Percentiles rank a stretch among this genome's conserved stretches.
Conservation (phyloP, 2,329 filamentous ascomycete genomes). For the Neodidymelliopsis sp. region DNA sequence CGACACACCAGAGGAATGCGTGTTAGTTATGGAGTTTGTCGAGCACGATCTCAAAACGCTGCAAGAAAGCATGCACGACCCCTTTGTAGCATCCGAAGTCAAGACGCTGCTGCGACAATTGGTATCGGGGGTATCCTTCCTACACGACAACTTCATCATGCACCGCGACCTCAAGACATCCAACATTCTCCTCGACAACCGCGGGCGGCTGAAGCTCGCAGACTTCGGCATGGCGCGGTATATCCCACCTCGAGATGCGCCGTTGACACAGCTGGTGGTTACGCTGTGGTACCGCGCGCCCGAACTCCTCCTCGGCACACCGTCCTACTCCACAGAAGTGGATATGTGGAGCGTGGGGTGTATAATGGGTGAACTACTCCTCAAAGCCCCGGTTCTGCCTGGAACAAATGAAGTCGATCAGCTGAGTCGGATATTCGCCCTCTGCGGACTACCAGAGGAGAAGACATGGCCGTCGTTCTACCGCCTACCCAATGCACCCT, state of each 20-base stretch:
- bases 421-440: conserved; percentile 79
- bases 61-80: conserved; percentile 91
- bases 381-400: conserved; percentile 81
- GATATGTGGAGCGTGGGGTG: conserved; percentile 98
- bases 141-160: conserved; percentile 90
- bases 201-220: conserved; percentile 91
- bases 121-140: conserved; percentile 78
- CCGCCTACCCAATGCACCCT: conserved; percentile 84
- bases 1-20: conserved; percentile 71
- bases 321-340: conserved; percentile 76
- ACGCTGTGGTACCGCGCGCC: conserved; percentile 97
- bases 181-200: conserved; percentile 87
- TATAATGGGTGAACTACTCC: conserved; percentile 91
- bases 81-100: conserved; percentile 89
- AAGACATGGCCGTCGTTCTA: conserved; percentile 86
- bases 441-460: conserved; percentile 86
- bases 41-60: conserved; percentile 96
- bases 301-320: conserved; percentile 84
- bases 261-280: conserved; percentile 89
- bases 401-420: conserved; percentile 94
- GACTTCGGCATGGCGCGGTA: conserved; percentile 98
- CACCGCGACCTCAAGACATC: conserved; percentile 50
- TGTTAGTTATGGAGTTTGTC: conserved; percentile 95
- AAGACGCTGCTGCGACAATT: conserved; percentile 91
- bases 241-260: conserved; percentile 71